A percentile compares a stretch with the other conserved stretches of the same genome.
These are phyloP conservation scores for Rhizoclosmatium sp. DNA, from an alignment of 192 early-diverging fungal genomes.

Conservation along the genomic window DNA sequence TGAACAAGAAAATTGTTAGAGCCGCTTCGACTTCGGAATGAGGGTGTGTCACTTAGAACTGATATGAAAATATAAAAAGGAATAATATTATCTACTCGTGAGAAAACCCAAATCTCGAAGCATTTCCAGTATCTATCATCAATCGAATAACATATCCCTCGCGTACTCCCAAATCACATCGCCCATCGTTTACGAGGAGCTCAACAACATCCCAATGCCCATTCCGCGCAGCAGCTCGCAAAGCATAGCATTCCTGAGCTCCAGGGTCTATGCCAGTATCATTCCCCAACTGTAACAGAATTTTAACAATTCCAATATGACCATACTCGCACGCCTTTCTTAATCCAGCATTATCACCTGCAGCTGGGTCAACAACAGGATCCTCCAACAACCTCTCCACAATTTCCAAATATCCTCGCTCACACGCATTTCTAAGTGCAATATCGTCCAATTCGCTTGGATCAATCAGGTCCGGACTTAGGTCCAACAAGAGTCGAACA, in stretches of 20 bases:
- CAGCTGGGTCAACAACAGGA: slow-evolving; percentile 15
- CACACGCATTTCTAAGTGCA: neutral
- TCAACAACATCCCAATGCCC: slow-evolving; percentile 26
- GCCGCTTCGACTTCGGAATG: too few species aligned
- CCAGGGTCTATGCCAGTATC: slow-evolving; percentile 11
- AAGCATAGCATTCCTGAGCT: slow-evolving; percentile 4
- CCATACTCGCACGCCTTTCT: slow-evolving; percentile 13
- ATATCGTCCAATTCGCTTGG: neutral
- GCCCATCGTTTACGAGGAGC: slow-evolving; percentile 15
- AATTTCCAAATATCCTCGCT: slow-evolving; percentile 24
- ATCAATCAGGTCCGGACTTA: neutral
- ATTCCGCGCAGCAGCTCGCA: slow-evolving; percentile 17
- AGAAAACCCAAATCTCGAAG: neutral
- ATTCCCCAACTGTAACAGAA: slow-evolving; percentile 4
- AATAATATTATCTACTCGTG: too few species aligned
- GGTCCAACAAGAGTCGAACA: neutral
- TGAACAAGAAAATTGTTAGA: too few species aligned
- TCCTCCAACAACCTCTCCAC: slow-evolving; percentile 22
- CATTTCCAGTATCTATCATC: neutral
- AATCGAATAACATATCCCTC: slow-evolving; percentile 11
- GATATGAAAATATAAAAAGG: too few species aligned
- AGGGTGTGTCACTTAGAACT: too few species aligned
- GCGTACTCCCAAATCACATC: slow-evolving; percentile 10
- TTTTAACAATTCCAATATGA: slow-evolving; percentile 11
- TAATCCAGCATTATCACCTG: slow-evolving; percentile 16